Percentiles rank a stretch among this genome's conserved stretches.
Evolutionary conservation across 495 filamentous ascomycete species (phyloP).

Genomic region (Tuber borchii): DNA sequence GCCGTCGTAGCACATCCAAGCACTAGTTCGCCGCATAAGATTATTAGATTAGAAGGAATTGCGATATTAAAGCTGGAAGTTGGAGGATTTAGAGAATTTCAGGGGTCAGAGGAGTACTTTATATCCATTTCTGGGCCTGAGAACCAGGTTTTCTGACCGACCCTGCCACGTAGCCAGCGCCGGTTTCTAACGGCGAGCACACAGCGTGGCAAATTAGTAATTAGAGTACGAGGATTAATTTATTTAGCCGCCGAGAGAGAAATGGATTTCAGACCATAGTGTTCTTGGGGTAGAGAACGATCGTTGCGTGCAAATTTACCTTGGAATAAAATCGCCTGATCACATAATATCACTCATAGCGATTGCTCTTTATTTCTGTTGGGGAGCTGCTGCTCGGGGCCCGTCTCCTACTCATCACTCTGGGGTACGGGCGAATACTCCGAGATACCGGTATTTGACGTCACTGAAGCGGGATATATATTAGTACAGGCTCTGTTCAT

Average conservation of each 20-base stretch:
- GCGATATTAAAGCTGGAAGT: not conserved
- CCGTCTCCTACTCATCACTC: too few species aligned
- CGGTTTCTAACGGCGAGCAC: not conserved
- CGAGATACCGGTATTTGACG: too few species aligned
- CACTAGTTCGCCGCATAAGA: not conserved
- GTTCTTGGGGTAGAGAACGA: not conserved
- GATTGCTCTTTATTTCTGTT: too few species aligned
- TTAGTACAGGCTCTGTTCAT: too few species aligned
- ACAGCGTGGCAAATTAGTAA: not conserved
- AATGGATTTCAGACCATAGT: not conserved
- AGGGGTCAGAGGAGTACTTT: not conserved
- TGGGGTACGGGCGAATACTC: too few species aligned
- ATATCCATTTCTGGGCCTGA: not conserved
- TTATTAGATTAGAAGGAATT: not conserved
- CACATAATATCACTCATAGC: not conserved
- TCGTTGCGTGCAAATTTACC: not conserved
- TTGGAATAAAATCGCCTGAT: not conserved
- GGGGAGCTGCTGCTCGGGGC: too few species aligned
- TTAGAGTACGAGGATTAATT: not conserved
- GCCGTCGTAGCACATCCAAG: not conserved
- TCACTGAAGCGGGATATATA: too few species aligned
- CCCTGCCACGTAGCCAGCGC: not conserved
- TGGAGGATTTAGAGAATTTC: not conserved
- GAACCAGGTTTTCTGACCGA: conserved; percentile 4
- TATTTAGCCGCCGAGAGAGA: not conserved